Percentiles rank a stretch among this genome's conserved stretches.
Evolutionary conservation across 2,329 filamentous ascomycete species (phyloP).

Genomic region (Penicillium brevicompactum): DNA sequence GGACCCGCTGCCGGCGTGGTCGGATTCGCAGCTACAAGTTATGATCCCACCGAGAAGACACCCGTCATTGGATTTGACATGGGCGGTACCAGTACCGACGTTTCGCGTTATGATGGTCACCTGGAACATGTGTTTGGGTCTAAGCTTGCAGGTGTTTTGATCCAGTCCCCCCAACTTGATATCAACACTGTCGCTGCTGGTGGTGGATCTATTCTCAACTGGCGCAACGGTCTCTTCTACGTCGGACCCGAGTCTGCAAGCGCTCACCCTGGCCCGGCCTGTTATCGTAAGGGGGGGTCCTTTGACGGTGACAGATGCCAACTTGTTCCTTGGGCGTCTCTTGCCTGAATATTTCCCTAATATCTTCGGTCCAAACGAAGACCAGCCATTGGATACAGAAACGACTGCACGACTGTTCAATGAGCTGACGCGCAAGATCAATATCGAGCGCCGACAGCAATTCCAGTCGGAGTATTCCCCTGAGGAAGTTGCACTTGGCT

Average conservation of each 20-base stretch:
- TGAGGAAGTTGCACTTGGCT: constrained; percentile 56
- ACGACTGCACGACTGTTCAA: constrained; percentile 76
- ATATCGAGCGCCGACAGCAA: constrained; percentile 59
- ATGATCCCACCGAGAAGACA: constrained; percentile 77
- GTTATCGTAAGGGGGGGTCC: constrained; percentile 91
- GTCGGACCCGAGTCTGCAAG: constrained; percentile 91
- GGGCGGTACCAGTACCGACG: constrained; percentile 88
- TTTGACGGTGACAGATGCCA: constrained; percentile 88
- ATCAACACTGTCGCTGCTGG: constrained; percentile 95
- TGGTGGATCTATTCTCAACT: constrained; percentile 71
- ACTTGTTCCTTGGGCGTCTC: constrained; percentile 81
- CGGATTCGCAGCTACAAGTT: constrained; percentile 88
- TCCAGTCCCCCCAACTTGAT: constrained; percentile 87
- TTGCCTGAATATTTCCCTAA: constrained; percentile 93
- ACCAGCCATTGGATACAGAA: constrained; percentile 76
- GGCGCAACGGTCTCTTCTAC: constrained; percentile 85
- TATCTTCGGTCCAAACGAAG: constrained; percentile 89
- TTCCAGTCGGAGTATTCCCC: constrained; percentile 65
- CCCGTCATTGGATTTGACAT: constrained; percentile 96
- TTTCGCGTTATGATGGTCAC: constrained; percentile 82
- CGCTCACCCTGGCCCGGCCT: constrained; percentile 87
- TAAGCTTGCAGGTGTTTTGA: constrained; percentile 89
- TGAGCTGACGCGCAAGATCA: constrained; percentile 76
- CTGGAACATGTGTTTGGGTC: constrained; percentile 96
- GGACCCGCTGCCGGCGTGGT: constrained; percentile 94